Base-by-base conservation (phyloP, 345 rosid genomes). In the Ceriops decandra region DNA sequence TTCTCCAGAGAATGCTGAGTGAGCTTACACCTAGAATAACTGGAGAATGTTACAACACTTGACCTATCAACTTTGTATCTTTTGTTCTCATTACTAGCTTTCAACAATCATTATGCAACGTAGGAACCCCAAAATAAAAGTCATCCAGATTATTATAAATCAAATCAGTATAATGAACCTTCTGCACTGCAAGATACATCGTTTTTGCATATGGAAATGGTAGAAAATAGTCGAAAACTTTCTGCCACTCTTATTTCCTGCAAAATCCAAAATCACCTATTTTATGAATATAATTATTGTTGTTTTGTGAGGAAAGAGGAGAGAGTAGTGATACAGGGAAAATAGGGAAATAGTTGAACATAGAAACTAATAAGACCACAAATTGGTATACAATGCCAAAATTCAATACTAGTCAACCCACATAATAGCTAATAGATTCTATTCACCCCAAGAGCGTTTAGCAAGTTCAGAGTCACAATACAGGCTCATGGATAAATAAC, bases 181-280 rank as follows among this genome's bases (percentile, higher is more conserved):
- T 86, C 90, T 32, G 73, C 53, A 70, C 73, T 73, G 64, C 62
- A 75, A 70, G 79, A 71, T 11, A 72, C 62, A 76, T 83, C 84
- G 72, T 76, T 78, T 66, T 83, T 89, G 36, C 86, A 77, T 59
- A 89, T 84, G 36, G 99, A 86, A 65, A 88, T 82, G 51, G 99
- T 89, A 61, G 96, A 88, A 78, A 93, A 93, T 63, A 93, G 72
- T 60, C 89, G 86, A 74, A 95, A 95, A 79, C 84, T 88, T 73
- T 89, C 99, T 1, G 93, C 83, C 52, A 86, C 89, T 67, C 78
- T 81, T 82, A 91, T 87, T 83, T 84, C 96, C 97, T 93, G 91
- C 73, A 68, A 75, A 77, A 27, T 32, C 31, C 62, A 60, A 70
- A 3, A 54, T 58, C 19, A 20, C 22, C 38, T 52, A 73, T 58